Conservation (phyloP, 345 rosid species). For the Eucalyptus caleyi region DNA sequence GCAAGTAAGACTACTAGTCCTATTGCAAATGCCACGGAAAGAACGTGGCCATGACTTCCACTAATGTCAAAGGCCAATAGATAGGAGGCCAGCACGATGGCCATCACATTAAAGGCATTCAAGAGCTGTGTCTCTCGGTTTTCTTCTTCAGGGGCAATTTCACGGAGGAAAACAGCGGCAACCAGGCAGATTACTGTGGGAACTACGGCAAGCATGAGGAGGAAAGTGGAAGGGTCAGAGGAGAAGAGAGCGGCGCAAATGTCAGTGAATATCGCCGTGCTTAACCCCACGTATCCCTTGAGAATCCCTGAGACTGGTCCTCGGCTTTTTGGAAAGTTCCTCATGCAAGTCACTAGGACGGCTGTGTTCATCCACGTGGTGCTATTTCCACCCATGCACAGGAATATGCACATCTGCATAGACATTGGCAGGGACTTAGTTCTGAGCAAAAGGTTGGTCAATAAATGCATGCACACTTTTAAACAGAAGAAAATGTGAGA, state of each 20-base stretch:
- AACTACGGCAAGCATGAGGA: slow-evolving; percentile 35
- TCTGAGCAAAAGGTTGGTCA: neutral
- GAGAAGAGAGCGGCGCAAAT: slow-evolving; percentile 41
- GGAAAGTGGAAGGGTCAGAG: slow-evolving; percentile 28
- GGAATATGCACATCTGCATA: slow-evolving; percentile 46
- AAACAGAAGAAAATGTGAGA: neutral
- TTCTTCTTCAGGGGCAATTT: slow-evolving; percentile 24
- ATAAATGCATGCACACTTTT: neutral
- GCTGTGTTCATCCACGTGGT: slow-evolving; percentile 74
- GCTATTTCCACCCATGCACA: slow-evolving; percentile 57
- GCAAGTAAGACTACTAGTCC: slow-evolving; percentile 28
- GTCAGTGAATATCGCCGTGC: slow-evolving; percentile 57
- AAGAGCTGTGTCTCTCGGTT: slow-evolving; percentile 21
- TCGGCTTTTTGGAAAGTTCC: slow-evolving; percentile 45
- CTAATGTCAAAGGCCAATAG: slow-evolving; percentile 37
- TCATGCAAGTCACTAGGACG: slow-evolving; percentile 48
- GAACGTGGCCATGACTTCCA: slow-evolving; percentile 19
- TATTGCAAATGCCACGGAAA: slow-evolving; percentile 29
- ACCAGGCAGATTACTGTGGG: slow-evolving; percentile 38
- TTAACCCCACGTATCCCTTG: slow-evolving; percentile 52
- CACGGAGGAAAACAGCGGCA: slow-evolving; percentile 35
- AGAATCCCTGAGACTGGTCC: slow-evolving; percentile 54
- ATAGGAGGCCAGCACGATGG: slow-evolving; percentile 30
- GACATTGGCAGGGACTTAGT: neutral
- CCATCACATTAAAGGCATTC: slow-evolving; percentile 31